Conservation (phyloP, 2,329 filamentous ascomycete genomes). For the Podosphaera xanthii region DNA sequence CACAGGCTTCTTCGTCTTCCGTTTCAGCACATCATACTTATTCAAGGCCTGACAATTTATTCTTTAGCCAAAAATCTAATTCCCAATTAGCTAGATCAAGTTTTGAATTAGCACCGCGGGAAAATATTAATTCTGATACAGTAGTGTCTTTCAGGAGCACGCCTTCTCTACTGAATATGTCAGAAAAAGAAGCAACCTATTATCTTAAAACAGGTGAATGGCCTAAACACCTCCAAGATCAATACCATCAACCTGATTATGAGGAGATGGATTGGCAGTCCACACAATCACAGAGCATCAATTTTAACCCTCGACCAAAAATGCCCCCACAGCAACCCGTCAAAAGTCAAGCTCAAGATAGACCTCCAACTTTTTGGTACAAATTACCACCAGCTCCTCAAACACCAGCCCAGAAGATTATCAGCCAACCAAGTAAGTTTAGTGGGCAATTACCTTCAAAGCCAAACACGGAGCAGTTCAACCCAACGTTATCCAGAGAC, state of each 20-base stretch:
- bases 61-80: too few species aligned
- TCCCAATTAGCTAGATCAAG: too few species aligned
- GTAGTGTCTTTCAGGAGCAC: not conserved
- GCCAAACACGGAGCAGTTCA: constrained; percentile 26
- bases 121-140: too few species aligned
- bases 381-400: constrained; percentile 46
- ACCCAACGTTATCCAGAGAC: constrained; percentile 3
- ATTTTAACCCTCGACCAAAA: constrained; percentile 25
- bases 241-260: not conserved
- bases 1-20: too few species aligned
- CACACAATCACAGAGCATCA: constrained; percentile 26
- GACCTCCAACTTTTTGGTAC: constrained; percentile 36
- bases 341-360: constrained; percentile 6
- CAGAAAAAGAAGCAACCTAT: constrained; percentile 1
- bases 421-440: constrained; percentile 36
- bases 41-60: too few species aligned
- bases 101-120: too few species aligned
- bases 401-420: constrained; percentile 36
- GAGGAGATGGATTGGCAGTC: constrained; percentile 50
- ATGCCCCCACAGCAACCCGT: constrained; percentile 18
- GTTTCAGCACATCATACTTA: too few species aligned
- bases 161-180: constrained; percentile 4
- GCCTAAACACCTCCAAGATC: not conserved
- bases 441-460: constrained; percentile 26
- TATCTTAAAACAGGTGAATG: constrained; percentile 4